Percentiles rank a stretch among this genome's conserved stretches.
These are phyloP conservation scores for Cutaneotrichosporon dermatis DNA, from an alignment of 1,284 basidiomycete genomes.

Conservation along the genomic window DNA sequence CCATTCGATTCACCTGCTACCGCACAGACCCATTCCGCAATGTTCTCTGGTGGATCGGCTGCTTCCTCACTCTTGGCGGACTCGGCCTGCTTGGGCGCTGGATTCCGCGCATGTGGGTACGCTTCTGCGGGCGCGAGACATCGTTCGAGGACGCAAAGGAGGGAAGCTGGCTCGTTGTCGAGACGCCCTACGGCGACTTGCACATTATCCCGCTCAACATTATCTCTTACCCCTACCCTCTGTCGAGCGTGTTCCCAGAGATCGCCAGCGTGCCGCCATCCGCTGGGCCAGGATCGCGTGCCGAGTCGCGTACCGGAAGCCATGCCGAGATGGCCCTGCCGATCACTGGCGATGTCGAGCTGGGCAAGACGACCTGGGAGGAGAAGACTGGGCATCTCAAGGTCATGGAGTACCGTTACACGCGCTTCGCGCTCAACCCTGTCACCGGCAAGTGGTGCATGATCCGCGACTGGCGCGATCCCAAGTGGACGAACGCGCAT, in stretches of 20 bases:
- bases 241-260: slow-evolving; percentile 69
- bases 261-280: background rate
- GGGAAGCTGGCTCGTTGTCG: slow-evolving; percentile 76
- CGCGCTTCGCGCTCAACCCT: slow-evolving; percentile 82
- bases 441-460: slow-evolving; percentile 76
- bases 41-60: slow-evolving; percentile 67
- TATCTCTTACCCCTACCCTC: slow-evolving; percentile 68
- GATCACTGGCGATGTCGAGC: slow-evolving; percentile 41
- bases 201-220: slow-evolving; percentile 67
- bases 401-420: slow-evolving; percentile 68
- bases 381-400: slow-evolving; percentile 54
- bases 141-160: slow-evolving; percentile 69
- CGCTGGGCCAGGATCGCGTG: background rate
- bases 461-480: slow-evolving; percentile 89
- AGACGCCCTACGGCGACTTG: slow-evolving; percentile 80
- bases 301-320: slow-evolving; percentile 14
- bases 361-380: slow-evolving; percentile 42
- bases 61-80: slow-evolving; percentile 67
- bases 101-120: slow-evolving; percentile 86
- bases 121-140: slow-evolving; percentile 76
- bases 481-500: slow-evolving; percentile 63
- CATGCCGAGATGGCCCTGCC: slow-evolving; percentile 9
- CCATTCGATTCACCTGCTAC: slow-evolving; percentile 86
- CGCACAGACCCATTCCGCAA: slow-evolving; percentile 63
- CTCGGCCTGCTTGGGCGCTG: slow-evolving; percentile 84